These are phyloP conservation scores for sunflower (Helianthus annuus) DNA, from an alignment of 129 eudicot species.

Conservation along the genomic window HanXRQr2.0-SUNRISE NC_035438.2:4440449-4440948, in stretches of 20 bases:
- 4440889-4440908: not conserved
- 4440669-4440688: slow-evolving; percentile 94
- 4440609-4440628: slow-evolving; percentile 81
- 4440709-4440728: slow-evolving; percentile 90
- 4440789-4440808: too few species aligned
- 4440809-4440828: too few species aligned
- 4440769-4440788: too few species aligned
- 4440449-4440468: slow-evolving; percentile 9
- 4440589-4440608: not conserved
- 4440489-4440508: slow-evolving; percentile 9
- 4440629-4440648: slow-evolving; percentile 96
- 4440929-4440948: too few species aligned
- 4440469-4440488: not conserved
- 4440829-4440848: not conserved
- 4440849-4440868: not conserved
- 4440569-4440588: not conserved
- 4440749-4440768: too few species aligned
- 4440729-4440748: not conserved
- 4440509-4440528: not conserved
- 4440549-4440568: slow-evolving; percentile 6
- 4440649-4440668: slow-evolving; percentile 93
- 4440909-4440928: not conserved
- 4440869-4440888: not conserved
- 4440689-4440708: slow-evolving; percentile 75
- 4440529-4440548: slow-evolving; percentile 8